Evolutionary conservation across 148 eudicot genomes (phyloP), one percentile per base, ranked within the genome.

Genomic region (Fagopyrum tataricum): DNA sequence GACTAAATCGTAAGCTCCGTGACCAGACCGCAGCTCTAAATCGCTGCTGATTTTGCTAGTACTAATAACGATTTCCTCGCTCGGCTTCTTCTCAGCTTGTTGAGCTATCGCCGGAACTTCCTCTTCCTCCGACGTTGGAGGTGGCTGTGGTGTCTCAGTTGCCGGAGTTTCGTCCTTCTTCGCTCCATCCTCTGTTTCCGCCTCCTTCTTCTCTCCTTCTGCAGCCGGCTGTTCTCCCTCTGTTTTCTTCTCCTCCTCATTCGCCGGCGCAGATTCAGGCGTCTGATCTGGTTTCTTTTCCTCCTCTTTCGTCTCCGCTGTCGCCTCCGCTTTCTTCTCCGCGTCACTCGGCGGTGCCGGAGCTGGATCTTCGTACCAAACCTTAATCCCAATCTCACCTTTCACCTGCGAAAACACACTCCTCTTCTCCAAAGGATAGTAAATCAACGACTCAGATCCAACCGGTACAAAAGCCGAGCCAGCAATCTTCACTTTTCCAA

Each of bases 331-430:
- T 49, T 78, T 68, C 70, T 75, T 78, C 62, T 74, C 47, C 49
- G 26, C 75, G 3, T 40, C 70, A 1, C 31, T 14, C 0, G 46
- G 46, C 40, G 78, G 61, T 5, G 81, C 77, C 21, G 87, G 76
- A 0, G 81, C 75, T 14, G 68, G 75, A 39, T 80, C 87, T 31
- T 90, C 89, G 14, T 75, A 86, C 84, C 84, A 93, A 6, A 93
- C 83, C 82, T 86, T 87, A 5, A 93, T 14, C 20, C 97, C 97
- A 26, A 93, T 89, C 83, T 93, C 98, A 0, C 98, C 98, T 52
- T 93, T 93, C 23, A 90, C 81, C 84, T 93, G 98, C 1, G 96
- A 90, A 42, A 93, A 93, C 15, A 93, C 96, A 42, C 94, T 93
- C 47, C 98, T 52, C 52, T 93, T 93, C 76, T 93, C 98, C 56